Base-by-base conservation (phyloP, 1,139 yeast genomes). In the Suhomyces chickasaworum region DNA sequence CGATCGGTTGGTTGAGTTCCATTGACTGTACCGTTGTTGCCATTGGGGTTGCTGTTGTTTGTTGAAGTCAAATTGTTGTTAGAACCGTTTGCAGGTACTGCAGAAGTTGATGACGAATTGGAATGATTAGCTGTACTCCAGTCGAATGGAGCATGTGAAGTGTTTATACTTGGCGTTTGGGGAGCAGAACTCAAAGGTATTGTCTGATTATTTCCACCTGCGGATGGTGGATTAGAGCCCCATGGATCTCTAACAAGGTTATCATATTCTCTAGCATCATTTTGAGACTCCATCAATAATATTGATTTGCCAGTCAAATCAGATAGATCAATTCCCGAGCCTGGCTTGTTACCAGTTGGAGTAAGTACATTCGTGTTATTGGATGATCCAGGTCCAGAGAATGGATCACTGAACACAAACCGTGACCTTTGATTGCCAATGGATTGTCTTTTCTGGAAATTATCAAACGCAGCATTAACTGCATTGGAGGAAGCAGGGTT, bases 371-470 rank as follows among this genome's bases (percentile, higher is more conserved):
- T 49, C 6, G 57, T 45, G 37, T 52, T 51, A 36, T 55, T 41
- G 18, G 54, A 52, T 18, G 63, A 63, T 34, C 55, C 47, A 22
- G 55, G 51, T 21, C 63, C 64, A 2, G 70, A 61, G 58, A 84
- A 83, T 10, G 89, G 87, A 60, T 84, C 89, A 53, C 84, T 78
- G 58, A 85, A 84, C 12, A 84, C 72, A 57, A 84, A 84, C 54
- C 89, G 72, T n/a, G 88, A 82, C 53, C 89, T 72, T 58, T 79
- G 84, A 46, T 73, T 71, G 30, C 80, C 80, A 44, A 80, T 64
- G 21, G 82, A 73, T 50, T 81, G 82, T 58, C 86, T 71, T 59
- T 79, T 78, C 46, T 64, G 71, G 50, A 66, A 66, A 31, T 62
- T 61, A 47, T 55, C 65, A 37, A 41, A 48, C 32, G 44, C 46